Base-by-base conservation (phyloP, 148 eudicot genomes). In the Pouteria glomerata region DNA sequence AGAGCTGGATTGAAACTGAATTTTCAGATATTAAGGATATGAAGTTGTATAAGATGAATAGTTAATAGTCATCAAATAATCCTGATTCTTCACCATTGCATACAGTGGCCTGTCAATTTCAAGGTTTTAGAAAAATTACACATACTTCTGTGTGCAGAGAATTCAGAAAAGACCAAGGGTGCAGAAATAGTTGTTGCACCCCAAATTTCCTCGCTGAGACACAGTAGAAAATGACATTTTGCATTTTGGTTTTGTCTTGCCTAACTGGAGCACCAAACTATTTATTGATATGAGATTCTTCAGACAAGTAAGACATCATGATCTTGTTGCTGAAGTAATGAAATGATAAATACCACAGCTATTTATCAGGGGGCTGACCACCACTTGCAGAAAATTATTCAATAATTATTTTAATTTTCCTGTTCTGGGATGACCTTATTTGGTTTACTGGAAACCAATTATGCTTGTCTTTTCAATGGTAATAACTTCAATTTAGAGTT, bases 1-100 rank as follows among this genome's bases (percentile, higher is more conserved):
- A 62, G 79, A 93, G 98, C 72, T 90, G 94, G 97, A 78, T 79
- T 3, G 26, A 67, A 67, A 50, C 52, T 26, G 41, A 26, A 57
- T 55, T 12, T 39, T 18, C 66, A 19, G 45, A 14, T 34, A 53
- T 24, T 27, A 59, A 33, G 42, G 31, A 60, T 21, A 19, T 42
- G n/a, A 18, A 10, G 35, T 19, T 27, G 57, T 60, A 2, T 23
- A 45, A 58, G n/a, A 15, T 47, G 52, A 73, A 44, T 27, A 24
- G 23, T 8, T 55, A 24, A 21, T 21, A 2, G 34, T 21, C 8
- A 6, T 48, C 16, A 34, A 24, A 13, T 2, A 55, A 27, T 52
- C 34, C 30, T 51, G 6, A 18, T 27, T 33, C 15, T 34, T 61
- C 45, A 35, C 27, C n/a, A 47, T 35, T 21, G 26, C 26, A 4